Evolutionary conservation across 2,329 filamentous ascomycete genomes (phyloP).

Genomic region (Aspergillus sp.): DNA sequence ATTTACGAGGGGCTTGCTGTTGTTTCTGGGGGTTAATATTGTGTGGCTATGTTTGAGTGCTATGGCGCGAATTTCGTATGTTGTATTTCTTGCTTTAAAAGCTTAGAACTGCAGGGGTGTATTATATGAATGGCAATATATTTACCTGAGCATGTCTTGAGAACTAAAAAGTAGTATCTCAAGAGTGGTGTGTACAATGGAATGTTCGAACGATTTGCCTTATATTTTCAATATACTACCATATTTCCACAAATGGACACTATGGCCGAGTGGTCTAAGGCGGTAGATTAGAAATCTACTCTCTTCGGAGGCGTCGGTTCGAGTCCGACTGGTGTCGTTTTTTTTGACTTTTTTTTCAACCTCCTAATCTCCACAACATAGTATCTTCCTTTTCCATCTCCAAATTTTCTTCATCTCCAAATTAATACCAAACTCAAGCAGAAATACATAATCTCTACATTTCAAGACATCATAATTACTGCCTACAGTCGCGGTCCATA

Average conservation of each 20-base stretch:
- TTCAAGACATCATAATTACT: too few relatives aligned
- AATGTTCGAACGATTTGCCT: too few relatives aligned
- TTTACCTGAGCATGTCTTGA: neutral
- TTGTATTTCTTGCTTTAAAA: neutral
- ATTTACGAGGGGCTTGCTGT: constrained; percentile 94
- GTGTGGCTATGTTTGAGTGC: neutral
- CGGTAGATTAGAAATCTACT: constrained; percentile 1
- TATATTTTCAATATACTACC: too few relatives aligned
- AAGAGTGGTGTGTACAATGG: neutral
- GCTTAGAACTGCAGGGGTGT: neutral
- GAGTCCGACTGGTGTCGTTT: constrained; percentile 1
- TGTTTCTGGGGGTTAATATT: constrained; percentile 61
- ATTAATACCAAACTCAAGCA: too few relatives aligned
- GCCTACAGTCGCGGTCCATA: too few relatives aligned
- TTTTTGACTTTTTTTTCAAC: neutral
- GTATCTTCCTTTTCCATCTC: neutral
- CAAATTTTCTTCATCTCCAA: neutral
- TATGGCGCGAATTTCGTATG: constrained; percentile 43
- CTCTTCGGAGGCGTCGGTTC: constrained; percentile 1
- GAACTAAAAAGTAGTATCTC: too few relatives aligned
- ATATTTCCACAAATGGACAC: neutral
- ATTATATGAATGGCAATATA: neutral
- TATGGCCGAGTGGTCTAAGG: constrained; percentile 1
- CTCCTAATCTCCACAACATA: too few relatives aligned
- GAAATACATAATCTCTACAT: too few relatives aligned